Evolutionary conservation across 2,329 filamentous ascomycete species (phyloP).

Genomic region (Alternaria tenuissima): DNA sequence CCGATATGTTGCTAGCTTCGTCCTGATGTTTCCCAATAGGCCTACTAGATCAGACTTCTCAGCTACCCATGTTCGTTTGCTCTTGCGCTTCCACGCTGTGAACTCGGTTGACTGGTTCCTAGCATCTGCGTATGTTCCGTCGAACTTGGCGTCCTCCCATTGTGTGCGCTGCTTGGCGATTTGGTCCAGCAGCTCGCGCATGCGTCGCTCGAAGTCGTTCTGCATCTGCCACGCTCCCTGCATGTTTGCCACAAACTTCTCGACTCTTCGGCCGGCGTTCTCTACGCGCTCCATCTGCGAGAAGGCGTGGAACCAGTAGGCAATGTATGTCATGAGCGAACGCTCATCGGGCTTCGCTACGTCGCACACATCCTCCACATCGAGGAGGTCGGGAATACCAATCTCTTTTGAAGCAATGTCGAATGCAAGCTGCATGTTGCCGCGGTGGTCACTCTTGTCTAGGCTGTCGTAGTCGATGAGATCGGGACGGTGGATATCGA

Average conservation of each 20-base stretch:
- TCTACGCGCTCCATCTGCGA: slow-evolving; percentile 99
- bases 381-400: slow-evolving; percentile 91
- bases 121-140: slow-evolving; percentile 90
- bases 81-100: slow-evolving; percentile 85
- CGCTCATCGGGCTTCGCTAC: slow-evolving; percentile 95
- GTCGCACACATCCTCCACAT: slow-evolving; percentile 98
- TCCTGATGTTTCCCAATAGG: slow-evolving; percentile 96
- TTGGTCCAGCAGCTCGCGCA: slow-evolving; percentile 79
- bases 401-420: slow-evolving; percentile 97
- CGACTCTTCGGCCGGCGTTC: slow-evolving; percentile 92
- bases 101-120: slow-evolving; percentile 86
- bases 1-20: slow-evolving; percentile 94
- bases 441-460: slow-evolving; percentile 91
- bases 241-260: slow-evolving; percentile 99
- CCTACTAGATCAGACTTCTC: slow-evolving; percentile 97
- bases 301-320: slow-evolving; percentile 99
- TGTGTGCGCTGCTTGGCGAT: slow-evolving; percentile 75
- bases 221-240: slow-evolving; percentile 99
- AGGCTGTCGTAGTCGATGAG: slow-evolving; percentile 95
- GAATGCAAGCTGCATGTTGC: slow-evolving; percentile 98
- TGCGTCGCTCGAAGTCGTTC: slow-evolving; percentile 89
- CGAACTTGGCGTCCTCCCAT: slow-evolving; percentile 84
- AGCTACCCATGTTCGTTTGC: slow-evolving; percentile 95
- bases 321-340: slow-evolving; percentile 98
- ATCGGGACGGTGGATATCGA: slow-evolving; percentile 97